Conservation (phyloP, 441 rosid genomes). For the Brassica hybrid region DNA sequence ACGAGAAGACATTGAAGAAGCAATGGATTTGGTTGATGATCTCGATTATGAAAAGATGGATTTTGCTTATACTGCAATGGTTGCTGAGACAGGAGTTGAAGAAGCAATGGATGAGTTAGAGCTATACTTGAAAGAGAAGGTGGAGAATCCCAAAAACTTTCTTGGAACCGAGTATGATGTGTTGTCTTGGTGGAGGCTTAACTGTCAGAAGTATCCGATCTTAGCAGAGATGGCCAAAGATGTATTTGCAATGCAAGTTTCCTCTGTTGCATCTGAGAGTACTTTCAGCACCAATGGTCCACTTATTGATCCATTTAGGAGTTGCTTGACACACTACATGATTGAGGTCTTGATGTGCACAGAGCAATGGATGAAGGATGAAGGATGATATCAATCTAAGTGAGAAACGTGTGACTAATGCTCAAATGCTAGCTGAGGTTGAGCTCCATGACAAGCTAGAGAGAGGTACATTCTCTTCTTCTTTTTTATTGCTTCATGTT, state of each 20-base stretch:
- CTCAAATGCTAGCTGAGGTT: background rate
- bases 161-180: background rate
- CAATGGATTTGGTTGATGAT: background rate
- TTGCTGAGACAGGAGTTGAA: background rate
- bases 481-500: background rate
- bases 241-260: background rate
- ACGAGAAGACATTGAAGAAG: background rate
- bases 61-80: background rate
- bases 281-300: background rate
- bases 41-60: background rate
- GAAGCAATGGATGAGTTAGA: background rate
- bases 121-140: background rate
- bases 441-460: background rate
- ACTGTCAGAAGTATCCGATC: background rate
- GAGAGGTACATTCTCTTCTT: background rate
- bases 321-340: background rate
- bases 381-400: background rate
- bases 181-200: background rate
- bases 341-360: background rate
- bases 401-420: background rate
- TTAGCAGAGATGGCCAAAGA: background rate
- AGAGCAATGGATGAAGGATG: background rate
- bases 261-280: background rate
- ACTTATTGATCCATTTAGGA: background rate
- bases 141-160: background rate